Conservation (phyloP, 2,329 filamentous ascomycete genomes). For the Metarhizium album region DNA sequence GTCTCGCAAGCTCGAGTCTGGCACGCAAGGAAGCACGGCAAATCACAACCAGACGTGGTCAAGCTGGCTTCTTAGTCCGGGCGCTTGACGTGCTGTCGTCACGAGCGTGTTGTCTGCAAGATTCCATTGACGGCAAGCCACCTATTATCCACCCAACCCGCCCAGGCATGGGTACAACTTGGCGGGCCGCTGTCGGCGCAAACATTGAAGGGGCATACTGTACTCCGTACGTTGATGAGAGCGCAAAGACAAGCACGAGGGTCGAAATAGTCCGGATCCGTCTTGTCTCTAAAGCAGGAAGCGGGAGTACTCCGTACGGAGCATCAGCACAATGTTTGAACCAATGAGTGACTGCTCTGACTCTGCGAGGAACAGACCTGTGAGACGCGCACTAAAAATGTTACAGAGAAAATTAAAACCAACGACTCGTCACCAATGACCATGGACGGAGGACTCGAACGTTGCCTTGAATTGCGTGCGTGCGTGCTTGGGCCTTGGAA, state of each 20-base stretch:
- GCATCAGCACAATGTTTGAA: background rate
- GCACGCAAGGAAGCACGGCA: constrained; percentile 1
- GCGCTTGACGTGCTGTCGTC: background rate
- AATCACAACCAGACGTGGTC: background rate
- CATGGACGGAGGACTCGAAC: too few relatives aligned
- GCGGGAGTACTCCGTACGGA: background rate
- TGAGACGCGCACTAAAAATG: background rate
- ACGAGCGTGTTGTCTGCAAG: background rate
- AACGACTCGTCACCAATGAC: too few relatives aligned
- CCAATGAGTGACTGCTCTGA: background rate
- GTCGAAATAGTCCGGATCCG: background rate
- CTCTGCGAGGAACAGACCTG: background rate
- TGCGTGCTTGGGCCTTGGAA: background rate
- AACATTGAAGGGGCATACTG: background rate
- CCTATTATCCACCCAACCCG: background rate
- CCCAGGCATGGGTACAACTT: background rate
- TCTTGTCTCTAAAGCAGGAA: background rate
- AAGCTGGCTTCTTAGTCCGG: background rate
- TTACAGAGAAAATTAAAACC: background rate
- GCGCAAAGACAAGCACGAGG: background rate
- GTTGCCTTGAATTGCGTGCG: background rate
- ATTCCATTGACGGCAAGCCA: constrained; percentile 1
- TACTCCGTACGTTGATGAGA: background rate
- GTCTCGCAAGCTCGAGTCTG: constrained; percentile 3
- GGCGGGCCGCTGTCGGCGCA: background rate